Conservation (phyloP, 768 basidiomycete species). For the Boletus barrowsii region DNA sequence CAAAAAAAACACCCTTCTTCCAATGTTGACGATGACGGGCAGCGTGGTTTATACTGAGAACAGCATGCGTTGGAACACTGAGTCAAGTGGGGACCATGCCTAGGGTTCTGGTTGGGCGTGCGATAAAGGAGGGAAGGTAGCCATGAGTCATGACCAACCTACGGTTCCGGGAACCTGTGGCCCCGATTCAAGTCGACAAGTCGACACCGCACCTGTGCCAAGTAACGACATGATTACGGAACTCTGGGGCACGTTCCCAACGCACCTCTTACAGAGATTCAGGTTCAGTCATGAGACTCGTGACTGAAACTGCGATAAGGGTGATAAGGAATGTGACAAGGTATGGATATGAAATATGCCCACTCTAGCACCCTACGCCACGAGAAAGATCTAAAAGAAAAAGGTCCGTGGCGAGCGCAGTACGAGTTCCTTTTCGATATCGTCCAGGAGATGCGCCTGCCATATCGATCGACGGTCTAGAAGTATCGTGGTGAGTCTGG, state of each 20-base stretch:
- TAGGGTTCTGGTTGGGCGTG: background rate
- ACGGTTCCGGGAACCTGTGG: no score
- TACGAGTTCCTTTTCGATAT: background rate
- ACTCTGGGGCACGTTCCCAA: no score
- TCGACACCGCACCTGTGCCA: no score
- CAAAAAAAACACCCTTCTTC: background rate
- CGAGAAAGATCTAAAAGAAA: background rate
- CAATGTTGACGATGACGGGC: background rate
- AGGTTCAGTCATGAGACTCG: background rate
- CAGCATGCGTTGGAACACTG: no score
- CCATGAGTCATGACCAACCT: no score
- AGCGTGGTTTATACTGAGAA: background rate
- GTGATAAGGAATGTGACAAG: background rate
- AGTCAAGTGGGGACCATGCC: no score
- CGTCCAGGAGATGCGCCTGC: background rate
- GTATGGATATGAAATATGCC: background rate
- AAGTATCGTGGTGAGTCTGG: background rate
- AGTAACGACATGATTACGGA: no score
- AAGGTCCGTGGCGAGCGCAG: no score
- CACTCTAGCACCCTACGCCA: background rate
- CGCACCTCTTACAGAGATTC: no score
- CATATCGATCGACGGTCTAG: background rate
- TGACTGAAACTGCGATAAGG: background rate
- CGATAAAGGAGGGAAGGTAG: background rate
- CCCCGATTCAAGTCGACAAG: no score